Evolutionary conservation across 2,329 filamentous ascomycete genomes (phyloP), one percentile per base, ranked within the genome.

Genomic region (Aspergillus bombycis): DNA sequence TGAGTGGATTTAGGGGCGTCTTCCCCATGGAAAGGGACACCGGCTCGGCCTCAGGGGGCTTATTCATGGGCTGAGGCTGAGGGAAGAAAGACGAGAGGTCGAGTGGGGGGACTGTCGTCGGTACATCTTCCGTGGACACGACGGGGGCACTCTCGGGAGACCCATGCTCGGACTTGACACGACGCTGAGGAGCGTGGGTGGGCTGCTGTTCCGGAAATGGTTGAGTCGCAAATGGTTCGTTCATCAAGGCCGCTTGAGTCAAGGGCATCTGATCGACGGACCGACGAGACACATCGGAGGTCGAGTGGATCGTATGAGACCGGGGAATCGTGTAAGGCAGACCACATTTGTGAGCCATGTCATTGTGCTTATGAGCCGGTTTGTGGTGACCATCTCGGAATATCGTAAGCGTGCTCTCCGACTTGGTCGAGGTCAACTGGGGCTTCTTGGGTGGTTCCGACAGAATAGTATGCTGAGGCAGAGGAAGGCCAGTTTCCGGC

Each of bases 331-430:
- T 86, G 77, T 90, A 90, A 1, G 88, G 88, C 68, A 85, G 78
- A 62, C 86, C 86, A 61, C 83, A 86, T 64, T 88, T 85, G 71
- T 89, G 87, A 63, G 86, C 86, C 67, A 85, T 83, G 74, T 88
- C 85, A 76, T 89, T 89, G 77, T 87, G 86, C 68, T 87, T 86
- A 72, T 89, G 87, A 57, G 84, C 85, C 12, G 87, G 87, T 77
- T 88, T 88, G 77, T 89, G 86, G 69, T 89, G 86, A 63, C 87
- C 87, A 71, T 89, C 88, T 26, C 85, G 81, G 72, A 88, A 88
- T 62, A 88, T 80, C 21, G 85, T 88, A 70, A 89, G 77, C 34
- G 83, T 84, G 62, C 82, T 84, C 58, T 89, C 87, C 28, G 86
- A 88, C 68, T 85, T 86, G 62, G 84, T 83, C 54, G 83, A 81